Evolutionary conservation across 169 alveolate species (phyloP).

Genomic region (Cryptosporidium baileyi): DNA sequence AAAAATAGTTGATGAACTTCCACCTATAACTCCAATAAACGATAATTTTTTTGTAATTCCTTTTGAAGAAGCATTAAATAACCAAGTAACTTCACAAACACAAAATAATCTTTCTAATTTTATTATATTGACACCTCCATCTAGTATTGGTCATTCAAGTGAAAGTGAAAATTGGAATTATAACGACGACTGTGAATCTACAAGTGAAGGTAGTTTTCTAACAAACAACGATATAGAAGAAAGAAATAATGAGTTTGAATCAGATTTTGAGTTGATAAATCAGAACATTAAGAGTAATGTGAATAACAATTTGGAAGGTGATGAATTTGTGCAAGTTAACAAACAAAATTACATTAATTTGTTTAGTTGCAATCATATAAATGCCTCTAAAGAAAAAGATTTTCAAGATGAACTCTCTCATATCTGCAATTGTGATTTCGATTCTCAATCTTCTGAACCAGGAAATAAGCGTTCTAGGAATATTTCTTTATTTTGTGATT

Average conservation of each 20-base stretch:
- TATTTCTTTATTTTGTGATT: no score
- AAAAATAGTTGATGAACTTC: slow-evolving; percentile 51
- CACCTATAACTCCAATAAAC: slow-evolving; percentile 1
- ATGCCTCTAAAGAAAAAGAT: no score
- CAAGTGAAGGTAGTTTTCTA: slow-evolving; percentile 63
- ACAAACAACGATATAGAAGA: slow-evolving; percentile 16
- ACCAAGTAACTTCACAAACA: neutral
- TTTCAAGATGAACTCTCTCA: no score
- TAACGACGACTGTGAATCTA: slow-evolving; percentile 55
- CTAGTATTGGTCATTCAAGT: neutral
- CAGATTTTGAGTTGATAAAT: no score
- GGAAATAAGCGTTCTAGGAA: no score
- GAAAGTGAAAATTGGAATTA: neutral
- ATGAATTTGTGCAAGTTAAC: no score
- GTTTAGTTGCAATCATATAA: no score
- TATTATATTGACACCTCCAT: slow-evolving; percentile 37
- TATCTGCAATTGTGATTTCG: no score
- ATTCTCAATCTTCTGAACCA: no score
- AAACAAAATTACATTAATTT: no score
- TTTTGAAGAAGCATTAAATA: slow-evolving; percentile 1
- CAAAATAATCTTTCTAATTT: neutral
- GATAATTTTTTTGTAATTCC: slow-evolving; percentile 32
- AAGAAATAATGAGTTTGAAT: neutral
- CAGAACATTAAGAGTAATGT: no score
- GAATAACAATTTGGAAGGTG: no score